Evolutionary conservation across 2,329 filamentous ascomycete genomes (phyloP), one percentile per base, ranked within the genome.

Genomic region (Verticillium isaacii): DNA sequence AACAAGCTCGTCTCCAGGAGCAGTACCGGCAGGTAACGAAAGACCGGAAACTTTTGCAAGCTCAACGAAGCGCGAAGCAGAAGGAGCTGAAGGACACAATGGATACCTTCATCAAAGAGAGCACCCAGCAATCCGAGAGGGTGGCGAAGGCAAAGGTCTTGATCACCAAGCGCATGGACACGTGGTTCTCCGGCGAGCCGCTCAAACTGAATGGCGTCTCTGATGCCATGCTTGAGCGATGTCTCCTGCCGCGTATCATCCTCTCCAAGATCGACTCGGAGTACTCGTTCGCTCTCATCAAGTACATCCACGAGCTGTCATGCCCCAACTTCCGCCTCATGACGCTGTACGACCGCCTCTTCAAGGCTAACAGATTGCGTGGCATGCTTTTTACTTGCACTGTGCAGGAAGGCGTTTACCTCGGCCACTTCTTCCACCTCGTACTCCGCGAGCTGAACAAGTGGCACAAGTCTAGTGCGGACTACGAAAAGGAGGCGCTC

Each of bases 401-500:
- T 0, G 89, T 94, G 29, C 89, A 92, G 61, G 96, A 99, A 75
- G 92, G 93, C 0, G 92, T 97, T 73, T 92, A 96, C 67, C 80
- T 99, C n/a, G 95, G 93, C 14, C 90, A 91, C 29, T 98, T 99
- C 74, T 77, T 99, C 60, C 92, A 89, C 70, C 88, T 94, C 64
- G 80, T 95, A 2, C 78, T 99, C 12, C 85, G 88, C 63, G 92
- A 97, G 66, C 81, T 99, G 19, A 84, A 88, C 8, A 80, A 82
- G 59, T 99, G 96, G 95, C 95, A 98, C 74, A 75, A 71, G 57
- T 74, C 74, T 17, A 64, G 65, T 55, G 61, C 61, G 19, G 78
- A 85, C 0, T 99, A 95, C 72, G 91, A 96, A 71, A 92, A 90
- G 70, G 91, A 96, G 70, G 94, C 91, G 0, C 87, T 89, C 23